Conservation (phyloP, 768 basidiomycete species). For the Lentinus brumalis region DNA sequence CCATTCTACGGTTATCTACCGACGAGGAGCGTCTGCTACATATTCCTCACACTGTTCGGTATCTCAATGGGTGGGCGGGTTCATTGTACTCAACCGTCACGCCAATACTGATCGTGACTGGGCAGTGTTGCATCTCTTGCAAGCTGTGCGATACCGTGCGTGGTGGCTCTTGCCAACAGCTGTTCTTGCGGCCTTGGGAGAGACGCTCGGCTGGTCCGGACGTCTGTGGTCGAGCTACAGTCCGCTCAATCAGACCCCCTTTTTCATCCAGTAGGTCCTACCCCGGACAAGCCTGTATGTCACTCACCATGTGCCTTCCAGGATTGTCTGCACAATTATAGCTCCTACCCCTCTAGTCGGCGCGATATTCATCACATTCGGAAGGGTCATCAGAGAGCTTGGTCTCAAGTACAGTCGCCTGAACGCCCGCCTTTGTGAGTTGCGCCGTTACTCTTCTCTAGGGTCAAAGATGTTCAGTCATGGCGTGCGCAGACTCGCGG, state of each 20-base stretch:
- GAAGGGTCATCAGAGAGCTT: constrained; percentile 44
- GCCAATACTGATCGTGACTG: background rate
- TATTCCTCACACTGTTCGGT: constrained; percentile 18
- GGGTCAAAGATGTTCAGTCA: no score
- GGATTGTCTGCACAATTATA: constrained; percentile 53
- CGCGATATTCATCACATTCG: constrained; percentile 61
- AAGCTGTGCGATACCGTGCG: constrained; percentile 33
- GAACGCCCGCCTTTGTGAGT: constrained; percentile 43
- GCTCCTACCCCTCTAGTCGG: constrained; percentile 59
- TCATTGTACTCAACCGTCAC: background rate
- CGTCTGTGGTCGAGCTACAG: constrained; percentile 38
- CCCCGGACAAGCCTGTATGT: background rate
- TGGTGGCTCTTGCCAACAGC: constrained; percentile 40
- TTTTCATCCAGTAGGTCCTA: background rate
- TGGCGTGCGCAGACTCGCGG: constrained; percentile 37
- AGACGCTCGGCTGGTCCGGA: constrained; percentile 41
- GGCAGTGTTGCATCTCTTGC: constrained; percentile 29
- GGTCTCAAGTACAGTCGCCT: constrained; percentile 50
- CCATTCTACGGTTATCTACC: constrained; percentile 16
- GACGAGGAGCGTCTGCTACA: constrained; percentile 8
- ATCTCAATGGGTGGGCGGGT: constrained; percentile 20
- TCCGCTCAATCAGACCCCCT: constrained; percentile 4
- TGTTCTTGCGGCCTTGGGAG: constrained; percentile 32
- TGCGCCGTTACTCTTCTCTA: background rate
- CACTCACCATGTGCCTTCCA: constrained; percentile 20